These are phyloP conservation scores for Hemerocallis citrina DNA, from an alignment of 106 monocot genomes.

Conservation along the genomic window DNA sequence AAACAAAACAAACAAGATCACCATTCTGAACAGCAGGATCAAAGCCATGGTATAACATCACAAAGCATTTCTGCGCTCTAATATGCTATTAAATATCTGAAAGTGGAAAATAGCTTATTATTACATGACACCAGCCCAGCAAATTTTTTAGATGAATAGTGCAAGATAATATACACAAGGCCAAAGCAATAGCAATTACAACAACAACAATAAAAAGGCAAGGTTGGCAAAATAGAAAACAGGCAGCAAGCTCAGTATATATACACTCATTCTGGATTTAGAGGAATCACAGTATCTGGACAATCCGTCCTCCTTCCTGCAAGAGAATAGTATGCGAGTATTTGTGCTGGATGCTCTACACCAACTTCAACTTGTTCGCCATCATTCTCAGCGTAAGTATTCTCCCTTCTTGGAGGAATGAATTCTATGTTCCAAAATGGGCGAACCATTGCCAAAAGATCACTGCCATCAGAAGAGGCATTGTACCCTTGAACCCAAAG, in stretches of 20 bases:
- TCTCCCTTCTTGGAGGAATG: conserved; percentile 38
- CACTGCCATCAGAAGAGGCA: conserved; percentile 34
- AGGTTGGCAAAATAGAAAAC: not conserved
- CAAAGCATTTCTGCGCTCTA: no score
- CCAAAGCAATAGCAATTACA: not conserved
- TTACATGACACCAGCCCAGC: conserved; percentile 10
- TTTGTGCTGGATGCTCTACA: conserved; percentile 45
- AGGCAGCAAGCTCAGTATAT: not conserved
- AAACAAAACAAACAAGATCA: no score
- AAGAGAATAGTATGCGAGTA: conserved; percentile 81
- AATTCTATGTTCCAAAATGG: conserved; percentile 90
- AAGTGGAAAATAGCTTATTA: conserved; percentile 9
- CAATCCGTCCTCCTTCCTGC: conserved; percentile 58
- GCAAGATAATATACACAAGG: conserved; percentile 10
- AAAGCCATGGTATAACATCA: no score
- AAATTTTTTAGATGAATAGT: conserved; percentile 3
- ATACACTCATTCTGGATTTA: conserved; percentile 34
- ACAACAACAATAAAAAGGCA: not conserved
- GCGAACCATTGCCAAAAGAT: conserved; percentile 58
- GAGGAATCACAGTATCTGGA: conserved; percentile 48
- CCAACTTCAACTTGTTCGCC: not conserved
- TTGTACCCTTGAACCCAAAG: conserved; percentile 88
- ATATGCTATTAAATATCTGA: conserved; percentile 1
- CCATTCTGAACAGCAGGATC: no score
- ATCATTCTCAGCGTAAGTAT: not conserved